A percentile compares a stretch with the other conserved stretches of the same genome.
Conservation (phyloP, 306 rosid genomes). For the Quercus robur region DNA sequence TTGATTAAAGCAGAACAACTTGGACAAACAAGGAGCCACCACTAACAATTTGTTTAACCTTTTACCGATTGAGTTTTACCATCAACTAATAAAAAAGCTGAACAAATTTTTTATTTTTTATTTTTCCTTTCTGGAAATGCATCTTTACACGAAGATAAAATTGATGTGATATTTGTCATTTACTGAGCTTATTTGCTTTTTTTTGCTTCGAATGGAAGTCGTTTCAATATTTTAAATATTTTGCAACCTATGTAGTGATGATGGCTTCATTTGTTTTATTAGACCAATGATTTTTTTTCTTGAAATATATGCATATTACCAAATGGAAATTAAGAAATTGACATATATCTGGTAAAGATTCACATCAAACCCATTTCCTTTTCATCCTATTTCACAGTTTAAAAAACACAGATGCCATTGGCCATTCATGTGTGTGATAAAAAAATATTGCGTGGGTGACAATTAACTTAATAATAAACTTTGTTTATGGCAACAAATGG, state of each 20-base stretch:
- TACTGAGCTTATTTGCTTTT: not conserved
- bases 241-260: not conserved
- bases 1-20: constrained; percentile 24
- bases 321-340: not conserved
- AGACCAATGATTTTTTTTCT: not conserved
- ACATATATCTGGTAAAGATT: not conserved
- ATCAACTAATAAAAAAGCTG: not conserved
- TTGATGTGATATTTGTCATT: not conserved
- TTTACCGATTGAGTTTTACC: not conserved
- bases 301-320: constrained; percentile 27
- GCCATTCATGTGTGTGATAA: not conserved
- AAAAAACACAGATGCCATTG: not conserved
- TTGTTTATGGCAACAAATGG: not conserved
- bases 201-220: not conserved
- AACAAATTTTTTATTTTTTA: too few relatives aligned
- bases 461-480: constrained; percentile 14
- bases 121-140: not conserved
- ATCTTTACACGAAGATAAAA: not conserved
- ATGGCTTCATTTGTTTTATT: not conserved
- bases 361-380: constrained; percentile 7
- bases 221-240: not conserved
- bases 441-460: not conserved
- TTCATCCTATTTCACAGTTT: constrained; percentile 9
- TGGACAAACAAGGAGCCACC: constrained; percentile 22
- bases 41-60: constrained; percentile 17